Evolutionary conservation across 2,329 filamentous ascomycete species (phyloP).

Genomic region (Ciborinia camelliae): DNA sequence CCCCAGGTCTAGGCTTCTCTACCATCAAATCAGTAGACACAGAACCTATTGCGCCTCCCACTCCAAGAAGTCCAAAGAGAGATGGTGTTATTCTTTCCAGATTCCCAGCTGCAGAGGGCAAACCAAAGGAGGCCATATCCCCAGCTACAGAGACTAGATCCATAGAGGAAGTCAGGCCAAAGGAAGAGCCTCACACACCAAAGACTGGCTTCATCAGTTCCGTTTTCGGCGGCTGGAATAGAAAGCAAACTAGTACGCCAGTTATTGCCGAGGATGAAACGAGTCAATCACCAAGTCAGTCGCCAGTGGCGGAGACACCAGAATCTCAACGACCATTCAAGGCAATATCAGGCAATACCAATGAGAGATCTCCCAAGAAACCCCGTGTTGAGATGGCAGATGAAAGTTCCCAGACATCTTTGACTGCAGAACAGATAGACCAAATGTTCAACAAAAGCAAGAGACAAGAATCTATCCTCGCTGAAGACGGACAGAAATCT

Average conservation of each 20-base stretch:
- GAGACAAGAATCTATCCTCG: constrained; percentile 31
- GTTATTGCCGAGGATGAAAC: constrained; percentile 65
- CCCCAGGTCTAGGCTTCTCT: constrained; percentile 34
- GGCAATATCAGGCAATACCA: constrained; percentile 59
- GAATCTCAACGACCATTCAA: constrained; percentile 57
- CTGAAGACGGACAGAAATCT: constrained; percentile 28
- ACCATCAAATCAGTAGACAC: constrained; percentile 34
- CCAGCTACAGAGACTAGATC: neutral
- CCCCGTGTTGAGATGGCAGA: constrained; percentile 53
- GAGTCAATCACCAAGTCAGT: constrained; percentile 52
- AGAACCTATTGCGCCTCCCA: constrained; percentile 34
- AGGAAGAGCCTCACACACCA: constrained; percentile 40
- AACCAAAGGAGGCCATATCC: neutral
- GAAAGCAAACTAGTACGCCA: constrained; percentile 40
- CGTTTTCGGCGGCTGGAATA: constrained; percentile 46
- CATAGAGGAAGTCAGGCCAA: neutral
- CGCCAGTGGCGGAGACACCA: constrained; percentile 47
- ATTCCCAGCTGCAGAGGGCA: neutral
- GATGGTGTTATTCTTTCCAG: constrained; percentile 56
- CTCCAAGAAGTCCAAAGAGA: constrained; percentile 50
- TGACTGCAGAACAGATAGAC: constrained; percentile 82
- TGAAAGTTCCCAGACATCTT: constrained; percentile 74
- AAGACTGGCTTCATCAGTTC: constrained; percentile 43
- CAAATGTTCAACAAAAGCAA: constrained; percentile 60
- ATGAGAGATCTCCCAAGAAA: constrained; percentile 43